A percentile compares a stretch with the other conserved stretches of the same genome.
Evolutionary conservation across 345 rosid genomes (phyloP).

Genomic region (Syzygium grande): DNA sequence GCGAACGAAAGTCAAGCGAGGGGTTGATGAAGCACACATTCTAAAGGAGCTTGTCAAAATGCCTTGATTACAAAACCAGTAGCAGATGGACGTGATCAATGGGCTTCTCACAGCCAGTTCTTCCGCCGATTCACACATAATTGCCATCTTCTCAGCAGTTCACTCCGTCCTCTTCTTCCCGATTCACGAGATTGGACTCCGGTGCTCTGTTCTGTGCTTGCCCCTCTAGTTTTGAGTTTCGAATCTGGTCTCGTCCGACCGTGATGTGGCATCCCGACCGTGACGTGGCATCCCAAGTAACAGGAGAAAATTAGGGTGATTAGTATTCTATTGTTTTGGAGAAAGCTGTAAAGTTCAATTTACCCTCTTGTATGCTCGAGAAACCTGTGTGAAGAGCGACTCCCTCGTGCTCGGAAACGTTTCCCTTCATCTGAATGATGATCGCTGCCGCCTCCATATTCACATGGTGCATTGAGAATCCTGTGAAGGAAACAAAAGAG

Average conservation of each 20-base stretch:
- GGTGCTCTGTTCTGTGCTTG: not conserved
- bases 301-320: not conserved
- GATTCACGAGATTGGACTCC: not conserved
- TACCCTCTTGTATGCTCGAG: not conserved
- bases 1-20: not conserved
- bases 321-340: not conserved
- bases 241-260: not conserved
- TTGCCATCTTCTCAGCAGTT: not conserved
- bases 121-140: not conserved
- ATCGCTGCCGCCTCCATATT: not conserved
- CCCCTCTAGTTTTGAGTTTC: not conserved
- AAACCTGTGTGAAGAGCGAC: not conserved
- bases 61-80: not conserved
- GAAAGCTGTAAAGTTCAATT: not conserved
- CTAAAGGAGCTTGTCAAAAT: not conserved
- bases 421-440: not conserved
- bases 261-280: not conserved
- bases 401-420: not conserved
- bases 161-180: not conserved
- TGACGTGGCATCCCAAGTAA: not conserved
- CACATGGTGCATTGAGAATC: not conserved
- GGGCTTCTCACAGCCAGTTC: not conserved
- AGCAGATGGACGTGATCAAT: not conserved
- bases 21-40: not conserved
- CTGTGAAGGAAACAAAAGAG: not conserved